Conservation (phyloP, 75 land plant genomes). For the Sequoiadendron giganteum region DNA sequence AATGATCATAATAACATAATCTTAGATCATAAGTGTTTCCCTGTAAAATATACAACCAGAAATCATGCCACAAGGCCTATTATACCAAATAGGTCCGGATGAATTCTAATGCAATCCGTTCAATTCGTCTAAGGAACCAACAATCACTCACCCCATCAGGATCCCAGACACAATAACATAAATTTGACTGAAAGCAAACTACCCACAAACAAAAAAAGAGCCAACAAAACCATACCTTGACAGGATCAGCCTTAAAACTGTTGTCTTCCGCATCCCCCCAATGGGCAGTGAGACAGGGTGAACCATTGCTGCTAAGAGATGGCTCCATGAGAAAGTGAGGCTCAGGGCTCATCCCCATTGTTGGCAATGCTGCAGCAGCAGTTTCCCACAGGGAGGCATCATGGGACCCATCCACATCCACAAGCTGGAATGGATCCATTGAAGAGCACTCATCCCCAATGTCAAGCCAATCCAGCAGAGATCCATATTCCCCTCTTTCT, state of each 20-base stretch:
- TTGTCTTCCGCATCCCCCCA: constrained; percentile 9
- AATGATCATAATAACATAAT: background rate
- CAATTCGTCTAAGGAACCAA: background rate
- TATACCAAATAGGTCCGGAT: background rate
- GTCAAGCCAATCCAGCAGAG: constrained; percentile 7
- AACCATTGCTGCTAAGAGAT: constrained; percentile 7
- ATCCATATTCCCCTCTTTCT: background rate
- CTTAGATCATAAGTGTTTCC: background rate
- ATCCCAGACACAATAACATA: background rate
- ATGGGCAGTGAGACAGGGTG: background rate
- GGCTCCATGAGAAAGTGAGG: constrained; percentile 9
- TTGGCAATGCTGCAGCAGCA: background rate
- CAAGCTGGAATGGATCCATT: constrained; percentile 7
- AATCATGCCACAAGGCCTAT: background rate
- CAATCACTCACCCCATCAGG: background rate
- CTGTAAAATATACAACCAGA: background rate
- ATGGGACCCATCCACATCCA: background rate
- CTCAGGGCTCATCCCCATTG: background rate
- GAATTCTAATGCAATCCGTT: background rate
- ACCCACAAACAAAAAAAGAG: background rate
- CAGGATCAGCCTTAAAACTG: constrained; percentile 2
- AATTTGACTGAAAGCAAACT: background rate
- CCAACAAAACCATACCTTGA: background rate
- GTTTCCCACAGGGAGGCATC: constrained; percentile 2
- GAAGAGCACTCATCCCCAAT: constrained; percentile 10